Evolutionary conservation across 192 early-diverging fungal genomes (phyloP), one percentile per base, ranked within the genome.

Genomic region (Podila epicladia): DNA sequence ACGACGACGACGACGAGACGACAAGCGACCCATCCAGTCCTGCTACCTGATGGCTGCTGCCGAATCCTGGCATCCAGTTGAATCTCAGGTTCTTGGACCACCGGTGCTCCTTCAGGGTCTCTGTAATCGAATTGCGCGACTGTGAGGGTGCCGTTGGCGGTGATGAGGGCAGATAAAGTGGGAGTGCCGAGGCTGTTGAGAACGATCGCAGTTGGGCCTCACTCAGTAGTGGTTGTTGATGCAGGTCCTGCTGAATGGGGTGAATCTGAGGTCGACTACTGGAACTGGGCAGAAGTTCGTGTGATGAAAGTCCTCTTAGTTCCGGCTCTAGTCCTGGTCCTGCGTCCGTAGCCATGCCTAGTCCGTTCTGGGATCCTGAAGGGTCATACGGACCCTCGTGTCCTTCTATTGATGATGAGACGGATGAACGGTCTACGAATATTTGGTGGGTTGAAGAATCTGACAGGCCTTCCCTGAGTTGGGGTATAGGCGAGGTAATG

Each of bases 1-100:
- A n/a, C 2, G 22, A 26, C 33, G 28, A 35, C 29, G 65, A 67
- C 53, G 65, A 67, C 4, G 20, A 28, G 9, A 49, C 26, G 3
- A 37, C 53, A 20, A 63, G 32, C 32, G 60, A 28, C 11, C 58
- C 60, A 9, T 77, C 75, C 3, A 66, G 38, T 70, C 67, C 74
- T 6, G 63, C 64, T 29, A 41, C 20, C 15, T 64, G 69, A 17
- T 38, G 48, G 33, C 59, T 58, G 20, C 49, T 61, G 24, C 75
- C 55, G 58, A 70, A 50, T 17, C 33, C 35, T 9, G 75, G 49
- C 33, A 71, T 60, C 69, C 69, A 72, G 50, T 78, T 78, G 29
- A 78, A 28, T 24, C 55, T 71, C 50, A 71, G 28, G 7, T 69
- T 65, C 32, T 78, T 78, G 33, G 75, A 67, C 75, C 75, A 78